A percentile compares a stretch with the other conserved stretches of the same genome.
Conservation (phyloP, 2,329 filamentous ascomycete genomes). For the Microcera coccophila region DNA sequence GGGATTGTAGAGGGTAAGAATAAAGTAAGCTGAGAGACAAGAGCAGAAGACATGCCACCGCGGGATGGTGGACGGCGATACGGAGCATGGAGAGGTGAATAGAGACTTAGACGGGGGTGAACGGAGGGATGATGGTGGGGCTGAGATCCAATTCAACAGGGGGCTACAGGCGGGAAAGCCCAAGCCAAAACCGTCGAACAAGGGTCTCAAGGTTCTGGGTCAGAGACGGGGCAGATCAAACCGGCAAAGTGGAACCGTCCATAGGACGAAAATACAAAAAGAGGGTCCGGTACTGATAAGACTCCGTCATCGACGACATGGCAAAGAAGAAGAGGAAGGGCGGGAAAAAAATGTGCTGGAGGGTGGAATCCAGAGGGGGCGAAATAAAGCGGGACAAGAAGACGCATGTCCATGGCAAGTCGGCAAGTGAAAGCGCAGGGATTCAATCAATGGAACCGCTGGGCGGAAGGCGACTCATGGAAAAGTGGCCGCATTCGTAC, state of each 20-base stretch:
- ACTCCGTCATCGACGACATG: constrained; percentile 7
- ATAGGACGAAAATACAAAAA: constrained; percentile 24
- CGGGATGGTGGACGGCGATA: constrained; percentile 8
- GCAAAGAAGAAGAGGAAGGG: neutral
- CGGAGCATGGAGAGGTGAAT: neutral
- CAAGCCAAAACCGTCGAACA: no score
- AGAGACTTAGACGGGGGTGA: neutral
- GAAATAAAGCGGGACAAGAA: neutral
- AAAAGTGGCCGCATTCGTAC: constrained; percentile 13
- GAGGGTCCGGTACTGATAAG: constrained; percentile 27
- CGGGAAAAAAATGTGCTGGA: constrained; percentile 10
- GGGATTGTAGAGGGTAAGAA: no score
- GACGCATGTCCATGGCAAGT: neutral
- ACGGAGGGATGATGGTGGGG: constrained; percentile 14
- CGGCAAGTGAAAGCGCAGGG: no score
- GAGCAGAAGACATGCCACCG: constrained; percentile 11
- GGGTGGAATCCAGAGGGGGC: neutral
- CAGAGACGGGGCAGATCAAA: neutral
- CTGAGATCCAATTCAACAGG: constrained; percentile 1
- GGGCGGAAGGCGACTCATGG: constrained; percentile 1
- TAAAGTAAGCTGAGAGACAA: constrained; percentile 13
- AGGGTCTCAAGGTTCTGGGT: constrained; percentile 4
- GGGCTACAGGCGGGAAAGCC: no score
- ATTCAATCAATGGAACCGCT: neutral
- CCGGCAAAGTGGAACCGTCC: constrained; percentile 1